Conservation (phyloP, 306 rosid genomes). For the Delonix regia region DNA sequence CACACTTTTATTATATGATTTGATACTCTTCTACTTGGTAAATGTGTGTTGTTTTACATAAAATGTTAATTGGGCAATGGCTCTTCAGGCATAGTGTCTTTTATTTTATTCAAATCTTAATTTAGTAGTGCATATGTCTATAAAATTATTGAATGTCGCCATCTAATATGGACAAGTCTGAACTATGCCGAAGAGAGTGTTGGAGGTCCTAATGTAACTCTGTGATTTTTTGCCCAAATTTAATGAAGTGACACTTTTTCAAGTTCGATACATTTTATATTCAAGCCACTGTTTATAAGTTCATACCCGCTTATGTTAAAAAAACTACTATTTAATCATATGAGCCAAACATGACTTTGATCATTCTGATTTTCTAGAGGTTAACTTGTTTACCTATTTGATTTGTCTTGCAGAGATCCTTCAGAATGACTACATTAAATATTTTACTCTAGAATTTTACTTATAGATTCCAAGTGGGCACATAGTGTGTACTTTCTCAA, state of each 20-base stretch:
- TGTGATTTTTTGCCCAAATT: slow-evolving; percentile 80
- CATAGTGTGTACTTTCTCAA: slow-evolving; percentile 61
- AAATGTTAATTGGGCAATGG: slow-evolving; percentile 8
- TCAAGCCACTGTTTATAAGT: no score
- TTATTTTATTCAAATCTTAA: background rate
- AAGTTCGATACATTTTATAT: slow-evolving; percentile 56
- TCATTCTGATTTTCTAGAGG: no score
- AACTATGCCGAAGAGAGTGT: slow-evolving; percentile 97
- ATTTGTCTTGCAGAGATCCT: slow-evolving; percentile 87
- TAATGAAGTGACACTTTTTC: slow-evolving; percentile 88
- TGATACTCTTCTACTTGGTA: slow-evolving; percentile 90
- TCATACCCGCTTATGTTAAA: no score
- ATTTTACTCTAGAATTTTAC: slow-evolving; percentile 84
- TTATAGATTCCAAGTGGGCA: slow-evolving; percentile 87
- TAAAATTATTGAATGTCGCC: slow-evolving; percentile 26
- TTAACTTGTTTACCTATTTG: slow-evolving; percentile 4
- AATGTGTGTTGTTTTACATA: slow-evolving; percentile 10
- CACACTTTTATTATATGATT: no score
- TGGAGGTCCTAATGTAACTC: slow-evolving; percentile 96
- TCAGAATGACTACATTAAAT: slow-evolving; percentile 83
- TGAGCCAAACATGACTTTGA: no score
- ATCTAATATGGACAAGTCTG: slow-evolving; percentile 60
- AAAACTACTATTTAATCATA: no score
- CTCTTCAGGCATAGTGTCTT: slow-evolving; percentile 9
- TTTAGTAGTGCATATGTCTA: background rate